Evolutionary conservation across 192 early-diverging fungal species (phyloP), one percentile per base, ranked within the genome.

Genomic region (Coemansia sp.): DNA sequence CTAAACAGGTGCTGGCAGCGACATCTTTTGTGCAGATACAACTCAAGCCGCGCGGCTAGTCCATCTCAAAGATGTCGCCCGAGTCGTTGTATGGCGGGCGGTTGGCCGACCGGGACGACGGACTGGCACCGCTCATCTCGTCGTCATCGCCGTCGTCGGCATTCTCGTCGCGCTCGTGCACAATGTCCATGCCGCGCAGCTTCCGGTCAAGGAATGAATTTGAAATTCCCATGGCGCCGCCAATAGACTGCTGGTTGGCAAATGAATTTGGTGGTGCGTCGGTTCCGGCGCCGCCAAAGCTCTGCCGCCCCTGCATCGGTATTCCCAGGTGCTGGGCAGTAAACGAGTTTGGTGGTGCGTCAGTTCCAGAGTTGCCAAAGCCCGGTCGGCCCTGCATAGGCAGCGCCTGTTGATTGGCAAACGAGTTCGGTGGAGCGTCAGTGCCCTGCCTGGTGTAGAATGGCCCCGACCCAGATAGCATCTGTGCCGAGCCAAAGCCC

Each of bases 21-120:
- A 48, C 46, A 48, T 15, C 46, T 7, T 48, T 48, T n/a, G 46
- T 7, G 14, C n/a, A 48, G 17, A 48, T 48, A 17, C 6, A 48
- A 17, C n/a, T 18, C 46, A 18, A 44, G 42, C 28, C 28, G 40
- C 40, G 15, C 10, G 15, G 40, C 40, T 42, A 40, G 11, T 76
- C 74, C 74, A 76, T 70, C 17, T 55, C 25, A 50, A 76, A 76
- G 21, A 70, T 56, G 37, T 60, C 56, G n/a, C 65, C 67, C 4
- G 49, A 34, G 20, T 57, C 64, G 21, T 26, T 12, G 54, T 56
- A 52, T 25, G 50, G 24, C 10, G 23, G 50, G 12, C 50, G 50
- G 20, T 25, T 20, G 52, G 23, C 26, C 14, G 25, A 14, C 26
- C 25, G 26, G 18, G 23, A 28, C 23, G 52, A 28, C 26, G 52